Percentiles rank a stretch among this genome's conserved stretches.
These are phyloP conservation scores for Solanum hybrid DNA, from an alignment of 305 asterid species.

Conservation along the genomic window DNA sequence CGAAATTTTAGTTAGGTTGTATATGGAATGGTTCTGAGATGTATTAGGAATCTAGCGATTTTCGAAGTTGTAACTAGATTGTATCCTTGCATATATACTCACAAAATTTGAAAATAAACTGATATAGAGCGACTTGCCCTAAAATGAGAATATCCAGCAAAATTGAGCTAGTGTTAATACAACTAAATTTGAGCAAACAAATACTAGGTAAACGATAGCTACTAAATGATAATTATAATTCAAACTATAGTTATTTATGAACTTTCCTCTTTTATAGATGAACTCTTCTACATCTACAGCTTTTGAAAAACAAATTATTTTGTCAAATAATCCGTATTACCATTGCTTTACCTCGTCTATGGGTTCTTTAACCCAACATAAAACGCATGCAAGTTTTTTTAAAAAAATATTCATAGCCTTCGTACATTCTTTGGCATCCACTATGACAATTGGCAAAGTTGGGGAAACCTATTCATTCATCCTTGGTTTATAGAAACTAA, in stretches of 20 bases:
- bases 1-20: background rate
- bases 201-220: background rate
- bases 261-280: background rate
- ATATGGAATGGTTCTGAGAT: background rate
- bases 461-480: background rate
- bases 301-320: background rate
- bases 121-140: background rate
- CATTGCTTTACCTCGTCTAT: background rate
- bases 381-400: background rate
- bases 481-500: background rate
- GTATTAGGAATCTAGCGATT: background rate
- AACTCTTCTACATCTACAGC: background rate
- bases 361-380: background rate
- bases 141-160: background rate
- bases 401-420: background rate
- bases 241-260: background rate
- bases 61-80: background rate
- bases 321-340: background rate
- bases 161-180: background rate
- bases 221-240: background rate
- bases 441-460: background rate
- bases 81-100: background rate
- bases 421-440: background rate
- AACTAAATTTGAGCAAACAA: background rate
- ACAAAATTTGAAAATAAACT: background rate